Base-by-base conservation (phyloP, 192 early-diverging fungal species). In the Backusella morwellensis region DNA sequence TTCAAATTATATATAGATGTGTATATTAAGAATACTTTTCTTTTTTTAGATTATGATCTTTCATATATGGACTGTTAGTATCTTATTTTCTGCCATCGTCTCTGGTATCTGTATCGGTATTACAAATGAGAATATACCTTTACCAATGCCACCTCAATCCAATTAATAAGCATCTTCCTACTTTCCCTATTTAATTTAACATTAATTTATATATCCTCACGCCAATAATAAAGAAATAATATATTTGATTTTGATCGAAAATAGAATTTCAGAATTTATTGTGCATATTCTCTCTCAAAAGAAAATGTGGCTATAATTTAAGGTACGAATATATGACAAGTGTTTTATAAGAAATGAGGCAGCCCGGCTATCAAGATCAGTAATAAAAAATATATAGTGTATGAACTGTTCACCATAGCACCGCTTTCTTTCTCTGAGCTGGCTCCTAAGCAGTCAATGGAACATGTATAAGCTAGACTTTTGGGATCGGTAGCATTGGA, bases 391-490 rank as follows among this genome's bases (percentile, higher is more conserved):
- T 56, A 21, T 7, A 21, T 19, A 21, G 21, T 23, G n/a, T 21
- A 8, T 7, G n/a, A 23, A 23, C 54, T 56, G 17, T 7, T 21
- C 9, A 23, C 7, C 19, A 23, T 21, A 7, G 54, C 54, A 23
- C 2, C 21, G 8, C 54, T 56, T 56, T 56, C 7, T 56, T 56
- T 56, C 21, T 56, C 19, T 23, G 21, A 23, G 1, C 23, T 50
- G 4, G 3, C 44, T 21, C 7, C 2, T 35, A 12, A 35, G 40
- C 82, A 80, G 38, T 84, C 67, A 2, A 84, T 12, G 17, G 75
- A 73, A n/a, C 82, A 84, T 38, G 72, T 68, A 66, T 68, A 78
- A 17, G 82, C 82, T 29, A 84, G 35, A 34, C 71, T 75, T 26
- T 74, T 54, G 9, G 59, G 66, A 70, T 80, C 50, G 14, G 75